A percentile compares a stretch with the other conserved stretches of the same genome.
Conservation (phyloP, 805 yeast genomes). For the Hanseniaspora mollemarum region DNA sequence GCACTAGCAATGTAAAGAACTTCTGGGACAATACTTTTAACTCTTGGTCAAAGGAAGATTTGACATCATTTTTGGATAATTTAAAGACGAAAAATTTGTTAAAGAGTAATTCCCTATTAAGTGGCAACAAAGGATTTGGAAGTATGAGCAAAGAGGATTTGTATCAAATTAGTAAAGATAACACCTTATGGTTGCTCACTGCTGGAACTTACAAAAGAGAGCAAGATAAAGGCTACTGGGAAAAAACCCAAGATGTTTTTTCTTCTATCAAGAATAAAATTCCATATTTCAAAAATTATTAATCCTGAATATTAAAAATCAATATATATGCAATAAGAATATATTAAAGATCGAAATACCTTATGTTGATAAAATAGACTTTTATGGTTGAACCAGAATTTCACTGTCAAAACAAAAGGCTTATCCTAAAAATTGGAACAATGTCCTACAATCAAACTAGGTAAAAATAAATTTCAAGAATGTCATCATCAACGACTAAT, state of each 20-base stretch:
- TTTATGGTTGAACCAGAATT: too few species aligned
- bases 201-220: slow-evolving; percentile 20
- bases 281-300: neutral
- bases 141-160: slow-evolving; percentile 30
- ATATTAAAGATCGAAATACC: too few species aligned
- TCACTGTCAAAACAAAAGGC: too few species aligned
- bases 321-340: too few species aligned
- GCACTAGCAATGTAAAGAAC: slow-evolving; percentile 16
- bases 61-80: slow-evolving; percentile 33
- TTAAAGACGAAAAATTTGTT: slow-evolving; percentile 20
- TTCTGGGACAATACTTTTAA: slow-evolving; percentile 28
- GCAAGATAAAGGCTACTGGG: neutral
- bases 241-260: neutral
- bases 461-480: too few species aligned
- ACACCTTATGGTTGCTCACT: slow-evolving; percentile 33
- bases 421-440: too few species aligned
- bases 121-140: slow-evolving; percentile 29
- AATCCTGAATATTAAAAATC: neutral
- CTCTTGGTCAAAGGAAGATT: slow-evolving; percentile 36
- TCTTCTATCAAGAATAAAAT: neutral
- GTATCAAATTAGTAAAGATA: slow-evolving; percentile 32
- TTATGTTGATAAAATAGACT: too few species aligned
- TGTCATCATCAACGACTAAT: too few species aligned
- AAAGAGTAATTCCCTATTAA: neutral
- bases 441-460: too few species aligned